Percentiles rank a stretch among this genome's conserved stretches.
phyloP scores from a whole-genome alignment of 2,329 filamentous ascomycete species.

The Graphilbum fragrans region DNA sequence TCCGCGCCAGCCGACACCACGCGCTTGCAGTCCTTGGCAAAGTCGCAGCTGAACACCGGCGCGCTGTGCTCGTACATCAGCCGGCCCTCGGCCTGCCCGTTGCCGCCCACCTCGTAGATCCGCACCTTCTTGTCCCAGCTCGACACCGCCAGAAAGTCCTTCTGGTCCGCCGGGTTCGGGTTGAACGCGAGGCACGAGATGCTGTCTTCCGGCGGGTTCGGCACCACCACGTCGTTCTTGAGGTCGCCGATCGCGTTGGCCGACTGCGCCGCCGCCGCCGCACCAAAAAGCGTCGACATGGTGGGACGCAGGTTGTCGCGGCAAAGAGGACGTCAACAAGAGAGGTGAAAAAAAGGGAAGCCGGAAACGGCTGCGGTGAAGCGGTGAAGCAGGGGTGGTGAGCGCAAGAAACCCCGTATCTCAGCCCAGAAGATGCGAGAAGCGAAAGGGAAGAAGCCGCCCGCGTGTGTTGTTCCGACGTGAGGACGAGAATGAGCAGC shows the following conservation, averaged over 20 bases:
- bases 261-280: slow-evolving; percentile 31
- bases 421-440: too few relatives aligned
- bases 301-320: slow-evolving; percentile 10
- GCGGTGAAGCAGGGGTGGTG: too few relatives aligned
- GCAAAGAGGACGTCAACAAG: neutral
- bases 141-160: slow-evolving; percentile 74
- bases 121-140: slow-evolving; percentile 98
- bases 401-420: too few relatives aligned
- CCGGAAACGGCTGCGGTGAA: too few relatives aligned
- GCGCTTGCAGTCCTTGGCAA: slow-evolving; percentile 91
- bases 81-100: slow-evolving; percentile 72
- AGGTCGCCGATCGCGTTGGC: slow-evolving; percentile 80
- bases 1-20: slow-evolving; percentile 80
- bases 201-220: slow-evolving; percentile 72
- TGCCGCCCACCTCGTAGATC: slow-evolving; percentile 79
- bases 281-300: slow-evolving; percentile 55
- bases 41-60: slow-evolving; percentile 74
- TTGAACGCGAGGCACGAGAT: slow-evolving; percentile 76
- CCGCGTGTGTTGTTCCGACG: too few relatives aligned
- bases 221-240: slow-evolving; percentile 73
- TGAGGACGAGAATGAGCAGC: too few relatives aligned
- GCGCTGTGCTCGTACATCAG: slow-evolving; percentile 77
- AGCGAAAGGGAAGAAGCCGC: too few relatives aligned
- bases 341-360: neutral
- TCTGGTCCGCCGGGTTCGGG: slow-evolving; percentile 32